phyloP scores from a whole-genome alignment of 192 early-diverging fungal species.

The Phycomyces blakesleeanus region DNA sequence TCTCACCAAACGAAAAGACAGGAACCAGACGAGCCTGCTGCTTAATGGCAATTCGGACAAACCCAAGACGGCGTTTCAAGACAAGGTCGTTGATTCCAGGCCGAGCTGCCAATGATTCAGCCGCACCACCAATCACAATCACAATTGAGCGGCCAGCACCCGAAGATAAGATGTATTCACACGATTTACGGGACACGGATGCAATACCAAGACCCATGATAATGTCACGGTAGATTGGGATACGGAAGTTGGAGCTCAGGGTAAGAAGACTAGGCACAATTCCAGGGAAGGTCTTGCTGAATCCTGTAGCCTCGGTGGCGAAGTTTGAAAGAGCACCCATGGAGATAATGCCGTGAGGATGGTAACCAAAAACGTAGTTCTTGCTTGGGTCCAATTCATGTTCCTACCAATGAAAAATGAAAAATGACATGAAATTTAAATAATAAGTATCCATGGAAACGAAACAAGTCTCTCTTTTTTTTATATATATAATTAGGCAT shows the following conservation, averaged over 20 bases:
- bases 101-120: slow-evolving; percentile 73
- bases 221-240: slow-evolving; percentile 85
- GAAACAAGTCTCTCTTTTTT: too few species aligned
- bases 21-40: slow-evolving; percentile 79
- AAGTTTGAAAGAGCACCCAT: slow-evolving; percentile 81
- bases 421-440: neutral
- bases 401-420: slow-evolving; percentile 43
- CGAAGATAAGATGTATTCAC: slow-evolving; percentile 68
- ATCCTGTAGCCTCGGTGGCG: slow-evolving; percentile 74
- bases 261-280: slow-evolving; percentile 78
- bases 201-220: slow-evolving; percentile 74
- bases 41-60: slow-evolving; percentile 84
- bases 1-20: slow-evolving; percentile 92
- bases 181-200: slow-evolving; percentile 73
- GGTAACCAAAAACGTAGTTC: slow-evolving; percentile 90
- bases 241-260: slow-evolving; percentile 74
- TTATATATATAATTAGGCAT: too few species aligned
- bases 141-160: slow-evolving; percentile 69
- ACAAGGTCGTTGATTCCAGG: slow-evolving; percentile 64
- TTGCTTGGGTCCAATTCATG: slow-evolving; percentile 75
- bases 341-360: slow-evolving; percentile 89
- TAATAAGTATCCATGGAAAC: too few species aligned
- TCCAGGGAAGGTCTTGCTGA: slow-evolving; percentile 74
- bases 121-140: slow-evolving; percentile 90
- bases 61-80: slow-evolving; percentile 79